Evolutionary conservation across 2,329 filamentous ascomycete species (phyloP).

Genomic region (Cordyceps pruinosa): DNA sequence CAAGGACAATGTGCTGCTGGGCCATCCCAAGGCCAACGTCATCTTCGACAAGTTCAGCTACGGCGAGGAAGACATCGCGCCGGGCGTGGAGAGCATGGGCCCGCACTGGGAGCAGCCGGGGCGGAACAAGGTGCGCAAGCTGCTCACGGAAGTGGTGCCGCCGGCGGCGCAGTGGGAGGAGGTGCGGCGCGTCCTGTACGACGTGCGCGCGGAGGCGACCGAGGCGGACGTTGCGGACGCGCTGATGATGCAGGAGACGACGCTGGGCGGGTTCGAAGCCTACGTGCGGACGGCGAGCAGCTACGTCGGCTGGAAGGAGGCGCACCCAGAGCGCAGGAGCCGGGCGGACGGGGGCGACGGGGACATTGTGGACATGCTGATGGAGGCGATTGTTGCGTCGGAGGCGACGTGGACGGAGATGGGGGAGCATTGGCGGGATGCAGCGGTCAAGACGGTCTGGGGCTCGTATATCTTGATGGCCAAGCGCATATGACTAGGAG

Average conservation of each 20-base stretch:
- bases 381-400: slow-evolving; percentile 49
- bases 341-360: slow-evolving; percentile 48
- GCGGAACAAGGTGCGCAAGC: slow-evolving; percentile 44
- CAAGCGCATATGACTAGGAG: slow-evolving; percentile 26
- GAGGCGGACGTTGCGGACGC: slow-evolving; percentile 27
- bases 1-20: slow-evolving; percentile 54
- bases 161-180: slow-evolving; percentile 45
- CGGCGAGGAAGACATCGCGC: slow-evolving; percentile 36
- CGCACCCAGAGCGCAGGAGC: slow-evolving; percentile 42
- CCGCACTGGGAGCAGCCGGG: slow-evolving; percentile 57
- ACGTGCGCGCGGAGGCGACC: slow-evolving; percentile 40
- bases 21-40: slow-evolving; percentile 42
- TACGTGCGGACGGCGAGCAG: slow-evolving; percentile 56
- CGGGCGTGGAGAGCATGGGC: slow-evolving; percentile 44
- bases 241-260: slow-evolving; percentile 49
- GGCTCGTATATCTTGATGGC: slow-evolving; percentile 54
- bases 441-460: slow-evolving; percentile 53
- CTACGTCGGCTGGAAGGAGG: slow-evolving; percentile 51
- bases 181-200: slow-evolving; percentile 48
- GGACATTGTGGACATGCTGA: slow-evolving; percentile 56
- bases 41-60: slow-evolving; percentile 52
- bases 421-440: slow-evolving; percentile 44
- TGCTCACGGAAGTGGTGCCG: slow-evolving; percentile 44
- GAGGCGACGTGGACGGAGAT: slow-evolving; percentile 45
- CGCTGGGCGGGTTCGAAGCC: slow-evolving; percentile 51